These are phyloP conservation scores for Candida tallmaniae DNA, from an alignment of 805 yeast genomes.

Conservation along the genomic window DNA sequence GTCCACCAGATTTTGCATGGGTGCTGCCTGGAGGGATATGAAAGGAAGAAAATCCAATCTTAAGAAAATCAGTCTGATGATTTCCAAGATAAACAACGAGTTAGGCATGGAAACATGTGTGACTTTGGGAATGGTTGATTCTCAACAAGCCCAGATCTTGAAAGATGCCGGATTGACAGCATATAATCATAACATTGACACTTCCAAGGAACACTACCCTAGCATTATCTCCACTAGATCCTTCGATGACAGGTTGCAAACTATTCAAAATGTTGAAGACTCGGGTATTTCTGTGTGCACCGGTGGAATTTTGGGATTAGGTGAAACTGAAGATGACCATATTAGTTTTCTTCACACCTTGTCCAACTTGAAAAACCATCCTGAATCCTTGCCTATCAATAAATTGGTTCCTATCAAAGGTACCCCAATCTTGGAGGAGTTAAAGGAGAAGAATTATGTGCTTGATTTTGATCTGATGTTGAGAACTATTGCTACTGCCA, in stretches of 20 bases:
- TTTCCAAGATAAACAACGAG: conserved; percentile 51
- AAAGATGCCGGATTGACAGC: conserved; percentile 75
- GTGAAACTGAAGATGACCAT: conserved; percentile 70
- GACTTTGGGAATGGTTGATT: conserved; percentile 71
- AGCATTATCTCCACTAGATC: conserved; percentile 66
- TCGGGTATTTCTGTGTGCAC: conserved; percentile 69
- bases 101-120: conserved; percentile 76
- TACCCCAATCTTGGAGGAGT: conserved; percentile 64
- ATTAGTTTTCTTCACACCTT: conserved; percentile 63
- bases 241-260: conserved; percentile 66
- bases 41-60: conserved; percentile 67
- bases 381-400: conserved; percentile 80
- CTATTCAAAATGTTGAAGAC: conserved; percentile 58
- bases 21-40: conserved; percentile 90
- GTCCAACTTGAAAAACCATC: conserved; percentile 66
- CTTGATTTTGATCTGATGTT: conserved; percentile 59
- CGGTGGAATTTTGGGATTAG: conserved; percentile 77
- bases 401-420: conserved; percentile 75
- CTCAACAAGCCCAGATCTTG: conserved; percentile 56
- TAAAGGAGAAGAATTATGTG: conserved; percentile 32
- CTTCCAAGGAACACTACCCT: conserved; percentile 73
- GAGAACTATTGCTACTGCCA: conserved; percentile 71
- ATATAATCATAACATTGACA: conserved; percentile 76
- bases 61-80: conserved; percentile 61
- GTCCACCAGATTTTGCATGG: conserved; percentile 76